These are phyloP conservation scores for Cadophora sp. DNA, from an alignment of 2,329 filamentous ascomycete species.

Conservation along the genomic window DNA sequence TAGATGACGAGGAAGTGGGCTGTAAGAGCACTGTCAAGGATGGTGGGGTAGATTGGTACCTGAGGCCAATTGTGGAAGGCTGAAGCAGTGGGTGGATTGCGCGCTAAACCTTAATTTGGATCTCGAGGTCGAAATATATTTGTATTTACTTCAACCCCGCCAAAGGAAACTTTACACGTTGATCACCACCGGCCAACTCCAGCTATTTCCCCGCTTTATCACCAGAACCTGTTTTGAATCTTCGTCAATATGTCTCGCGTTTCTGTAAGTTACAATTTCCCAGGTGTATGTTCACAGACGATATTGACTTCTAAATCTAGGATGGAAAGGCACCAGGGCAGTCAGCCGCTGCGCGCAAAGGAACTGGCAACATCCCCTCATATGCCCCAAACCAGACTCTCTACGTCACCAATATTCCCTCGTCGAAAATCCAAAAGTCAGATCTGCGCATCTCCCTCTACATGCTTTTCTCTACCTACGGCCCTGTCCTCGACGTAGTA, in stretches of 20 bases:
- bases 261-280: slow-evolving; percentile 18
- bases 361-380: slow-evolving; percentile 55
- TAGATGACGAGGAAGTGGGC: slow-evolving; percentile 19
- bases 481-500: slow-evolving; percentile 89
- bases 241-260: slow-evolving; percentile 24
- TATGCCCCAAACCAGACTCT: slow-evolving; percentile 81
- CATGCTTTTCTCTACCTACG: slow-evolving; percentile 92
- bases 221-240: neutral
- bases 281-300: neutral
- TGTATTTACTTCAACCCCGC: slow-evolving; percentile 16
- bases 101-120: slow-evolving; percentile 15
- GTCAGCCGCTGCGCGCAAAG: slow-evolving; percentile 37
- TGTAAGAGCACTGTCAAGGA: neutral
- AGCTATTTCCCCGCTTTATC: neutral
- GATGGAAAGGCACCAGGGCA: slow-evolving; percentile 42
- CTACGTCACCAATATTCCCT: slow-evolving; percentile 85
- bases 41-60: slow-evolving; percentile 20
- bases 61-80: slow-evolving; percentile 14
- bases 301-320: slow-evolving; percentile 37
- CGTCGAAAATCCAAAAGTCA: slow-evolving; percentile 86
- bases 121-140: slow-evolving; percentile 10
- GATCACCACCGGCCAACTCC: neutral
- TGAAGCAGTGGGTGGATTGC: neutral
- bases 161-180: neutral
- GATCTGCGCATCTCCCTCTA: slow-evolving; percentile 89